Evolutionary conservation across 352 stramenopile genomes (phyloP).

Genomic region (Globisporangium camurandrum): DNA sequence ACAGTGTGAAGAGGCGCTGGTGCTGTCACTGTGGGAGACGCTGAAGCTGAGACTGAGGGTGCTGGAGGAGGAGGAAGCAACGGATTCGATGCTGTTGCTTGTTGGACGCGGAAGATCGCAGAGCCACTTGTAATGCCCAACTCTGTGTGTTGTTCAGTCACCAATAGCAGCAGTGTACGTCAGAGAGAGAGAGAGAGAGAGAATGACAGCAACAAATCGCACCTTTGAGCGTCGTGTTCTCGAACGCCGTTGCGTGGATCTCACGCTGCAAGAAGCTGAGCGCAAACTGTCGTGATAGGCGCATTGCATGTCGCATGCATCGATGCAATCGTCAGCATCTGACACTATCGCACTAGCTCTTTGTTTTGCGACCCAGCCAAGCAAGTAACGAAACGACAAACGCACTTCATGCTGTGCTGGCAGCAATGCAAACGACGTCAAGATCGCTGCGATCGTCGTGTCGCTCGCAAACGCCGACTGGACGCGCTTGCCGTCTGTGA

Average conservation of each 20-base stretch:
- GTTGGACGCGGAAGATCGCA: slow-evolving; percentile 76
- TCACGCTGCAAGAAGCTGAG: slow-evolving; percentile 77
- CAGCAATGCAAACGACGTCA: slow-evolving; percentile 47
- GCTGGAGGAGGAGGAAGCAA: neutral
- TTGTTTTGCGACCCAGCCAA: no score
- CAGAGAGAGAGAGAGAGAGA: no score
- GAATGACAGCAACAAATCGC: no score
- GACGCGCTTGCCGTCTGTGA: slow-evolving; percentile 66
- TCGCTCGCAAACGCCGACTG: slow-evolving; percentile 56
- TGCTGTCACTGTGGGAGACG: neutral
- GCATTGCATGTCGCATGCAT: neutral
- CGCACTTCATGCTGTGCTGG: slow-evolving; percentile 33
- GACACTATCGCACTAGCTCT: neutral
- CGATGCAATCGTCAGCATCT: no score
- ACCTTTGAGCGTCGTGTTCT: slow-evolving; percentile 65
- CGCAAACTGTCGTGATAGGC: slow-evolving; percentile 31
- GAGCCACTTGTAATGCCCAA: slow-evolving; percentile 75
- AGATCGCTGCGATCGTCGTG: slow-evolving; percentile 44
- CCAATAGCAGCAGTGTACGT: neutral
- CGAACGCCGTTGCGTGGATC: slow-evolving; percentile 41
- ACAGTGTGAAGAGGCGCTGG: neutral
- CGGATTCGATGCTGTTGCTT: neutral
- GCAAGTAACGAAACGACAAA: no score
- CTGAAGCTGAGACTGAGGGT: neutral
- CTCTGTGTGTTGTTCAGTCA: slow-evolving; percentile 29